Conservation (phyloP, 805 yeast genomes). For the Torulaspora indica region DNA sequence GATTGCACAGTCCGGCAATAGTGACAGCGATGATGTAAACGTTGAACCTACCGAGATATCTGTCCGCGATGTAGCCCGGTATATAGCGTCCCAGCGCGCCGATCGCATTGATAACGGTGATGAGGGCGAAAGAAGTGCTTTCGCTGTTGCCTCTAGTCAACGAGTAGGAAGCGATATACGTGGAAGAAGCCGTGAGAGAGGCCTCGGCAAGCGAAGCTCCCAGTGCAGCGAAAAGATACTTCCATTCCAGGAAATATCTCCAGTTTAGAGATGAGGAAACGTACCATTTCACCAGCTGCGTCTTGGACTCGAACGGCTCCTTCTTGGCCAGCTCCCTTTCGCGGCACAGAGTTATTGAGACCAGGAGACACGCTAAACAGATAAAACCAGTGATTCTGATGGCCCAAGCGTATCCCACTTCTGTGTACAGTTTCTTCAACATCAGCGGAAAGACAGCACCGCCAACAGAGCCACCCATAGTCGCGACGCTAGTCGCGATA, state of each 20-base stretch:
- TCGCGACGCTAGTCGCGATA: conserved; percentile 47
- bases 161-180: conserved; percentile 52
- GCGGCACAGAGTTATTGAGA: conserved; percentile 38
- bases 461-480: conserved; percentile 54
- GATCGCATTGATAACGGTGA: conserved; percentile 44
- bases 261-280: conserved; percentile 30
- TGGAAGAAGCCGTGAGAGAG: conserved; percentile 44
- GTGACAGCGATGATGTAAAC: conserved; percentile 40
- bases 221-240: conserved; percentile 41
- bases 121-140: conserved; percentile 42
- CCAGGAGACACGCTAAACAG: conserved; percentile 38
- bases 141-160: conserved; percentile 44
- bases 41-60: conserved; percentile 48
- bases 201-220: conserved; percentile 46
- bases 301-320: conserved; percentile 39
- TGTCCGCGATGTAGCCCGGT: conserved; percentile 45
- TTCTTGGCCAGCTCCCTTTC: conserved; percentile 37
- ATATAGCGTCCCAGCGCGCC: conserved; percentile 45
- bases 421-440: conserved; percentile 45
- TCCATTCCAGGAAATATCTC: conserved; percentile 40
- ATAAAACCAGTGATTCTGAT: conserved; percentile 50
- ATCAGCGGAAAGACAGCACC: conserved; percentile 54
- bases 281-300: conserved; percentile 31
- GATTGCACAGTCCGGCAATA: conserved; percentile 35
- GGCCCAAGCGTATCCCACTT: conserved; percentile 58